Evolutionary conservation across 2,329 filamentous ascomycete genomes (phyloP), one percentile per base, ranked within the genome.

Genomic region (Cryphonectria naterciae): DNA sequence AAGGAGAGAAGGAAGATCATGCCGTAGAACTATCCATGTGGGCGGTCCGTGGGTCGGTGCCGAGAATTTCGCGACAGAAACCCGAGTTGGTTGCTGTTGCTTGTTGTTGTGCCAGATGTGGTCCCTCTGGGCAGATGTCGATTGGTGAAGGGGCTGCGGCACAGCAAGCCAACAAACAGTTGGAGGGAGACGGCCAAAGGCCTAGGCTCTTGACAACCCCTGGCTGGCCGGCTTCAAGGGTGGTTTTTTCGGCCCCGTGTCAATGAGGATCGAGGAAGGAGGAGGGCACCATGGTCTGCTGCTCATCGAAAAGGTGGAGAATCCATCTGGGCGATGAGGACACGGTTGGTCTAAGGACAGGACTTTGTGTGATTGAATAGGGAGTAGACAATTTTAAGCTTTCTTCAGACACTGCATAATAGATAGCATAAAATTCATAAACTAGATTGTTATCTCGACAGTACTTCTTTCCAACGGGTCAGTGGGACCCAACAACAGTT

Each of bases 401-500:
- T 49, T 49, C 46, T 49, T n/a, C 7, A 49, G 22, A 49, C 8
- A 49, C 22, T 49, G 22, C 46, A 49, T 49, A n/a, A 22, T 49
- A n/a, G 22, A 49, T 49, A n/a, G 46, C 52, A 56, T 56, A 56
- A 56, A 25, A 28, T 56, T 56, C 52, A 56, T 17, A 25, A 56
- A 28, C 25, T 10, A 56, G 5, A 2, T 49, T 56, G 32, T n/a
- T 13, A 10, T 28, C n/a, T 56, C 52, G 52, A 28, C 5, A 56
- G n/a, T 25, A 13, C 22, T 52, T 6, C 52, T 56, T 56, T 56
- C 25, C 25, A 8, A 22, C 1, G n/a, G 49, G 49, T 25, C 49
- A 54, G 49, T 25, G 8, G 49, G 64, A 25, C 32, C n/a, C 28
- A 39, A 67, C 35, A 60, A n/a, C 52, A 58, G 39, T 49, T 61